phyloP scores from a whole-genome alignment of 2,329 filamentous ascomycete genomes.

The Nigrograna mackinnonii region DNA sequence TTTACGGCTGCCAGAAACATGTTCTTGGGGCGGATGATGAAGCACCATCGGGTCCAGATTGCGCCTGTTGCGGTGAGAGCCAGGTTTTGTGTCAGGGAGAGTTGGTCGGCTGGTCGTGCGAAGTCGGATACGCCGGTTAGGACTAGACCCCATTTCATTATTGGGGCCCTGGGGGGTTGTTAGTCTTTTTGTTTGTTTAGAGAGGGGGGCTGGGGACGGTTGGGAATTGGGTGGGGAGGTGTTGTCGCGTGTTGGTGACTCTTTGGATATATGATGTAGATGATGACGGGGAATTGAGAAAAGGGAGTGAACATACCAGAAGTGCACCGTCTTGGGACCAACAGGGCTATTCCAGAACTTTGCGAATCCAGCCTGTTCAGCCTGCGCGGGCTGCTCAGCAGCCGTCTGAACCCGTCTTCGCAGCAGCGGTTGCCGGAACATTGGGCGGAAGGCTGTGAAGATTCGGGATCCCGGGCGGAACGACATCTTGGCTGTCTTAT shows the following conservation, averaged over 20 bases:
- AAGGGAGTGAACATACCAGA: slow-evolving; percentile 68
- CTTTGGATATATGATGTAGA: too few species aligned
- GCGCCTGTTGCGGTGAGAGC: slow-evolving; percentile 87
- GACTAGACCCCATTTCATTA: slow-evolving; percentile 95
- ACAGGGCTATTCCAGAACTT: slow-evolving; percentile 63
- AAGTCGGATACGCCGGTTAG: slow-evolving; percentile 92
- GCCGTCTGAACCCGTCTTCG: slow-evolving; percentile 73
- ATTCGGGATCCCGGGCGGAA: slow-evolving; percentile 63
- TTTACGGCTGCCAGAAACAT: slow-evolving; percentile 92
- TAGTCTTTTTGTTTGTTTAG: not conserved
- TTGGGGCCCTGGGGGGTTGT: slow-evolving; percentile 71
- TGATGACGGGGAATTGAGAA: not conserved
- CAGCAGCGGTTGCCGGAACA: slow-evolving; percentile 57
- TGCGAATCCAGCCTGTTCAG: slow-evolving; percentile 61
- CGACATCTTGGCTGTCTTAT: slow-evolving; percentile 48
- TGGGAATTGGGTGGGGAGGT: not conserved
- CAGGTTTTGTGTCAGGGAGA: slow-evolving; percentile 89
- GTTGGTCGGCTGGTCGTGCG: slow-evolving; percentile 84
- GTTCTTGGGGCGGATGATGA: slow-evolving; percentile 95
- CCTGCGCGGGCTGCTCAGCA: slow-evolving; percentile 41
- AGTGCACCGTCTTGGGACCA: slow-evolving; percentile 82
- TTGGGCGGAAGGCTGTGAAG: slow-evolving; percentile 56
- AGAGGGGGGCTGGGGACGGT: not conserved
- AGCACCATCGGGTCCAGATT: slow-evolving; percentile 99
- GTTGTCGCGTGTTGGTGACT: slow-evolving; percentile 7